A percentile compares a stretch with the other conserved stretches of the same genome.
These are phyloP conservation scores for Przewalskia tangutica DNA, from an alignment of 257 asterid genomes.

Conservation along the genomic window DNA sequence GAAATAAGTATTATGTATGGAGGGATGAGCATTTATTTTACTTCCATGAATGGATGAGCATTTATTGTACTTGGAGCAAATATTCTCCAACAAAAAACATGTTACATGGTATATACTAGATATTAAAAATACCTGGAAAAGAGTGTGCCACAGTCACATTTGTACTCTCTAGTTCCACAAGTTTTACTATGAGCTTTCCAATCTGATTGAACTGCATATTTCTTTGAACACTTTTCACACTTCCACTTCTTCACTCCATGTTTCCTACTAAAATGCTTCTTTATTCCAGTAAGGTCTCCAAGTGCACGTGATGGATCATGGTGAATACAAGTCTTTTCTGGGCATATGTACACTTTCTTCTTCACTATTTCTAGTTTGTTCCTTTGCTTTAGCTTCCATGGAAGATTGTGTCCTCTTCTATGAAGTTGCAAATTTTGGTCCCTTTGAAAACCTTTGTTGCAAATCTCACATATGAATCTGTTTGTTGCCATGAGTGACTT, in stretches of 20 bases:
- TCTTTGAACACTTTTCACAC: slow-evolving; percentile 86
- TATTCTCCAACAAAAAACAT: background rate
- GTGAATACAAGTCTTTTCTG: slow-evolving; percentile 81
- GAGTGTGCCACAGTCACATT: slow-evolving; percentile 93
- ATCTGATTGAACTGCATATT: slow-evolving; percentile 86
- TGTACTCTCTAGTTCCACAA: slow-evolving; percentile 93
- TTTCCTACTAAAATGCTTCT: slow-evolving; percentile 82
- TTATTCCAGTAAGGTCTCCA: slow-evolving; percentile 84
- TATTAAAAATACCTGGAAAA: slow-evolving; percentile 63
- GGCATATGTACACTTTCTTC: slow-evolving; percentile 83
- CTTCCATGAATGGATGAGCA: background rate
- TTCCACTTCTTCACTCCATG: slow-evolving; percentile 98
- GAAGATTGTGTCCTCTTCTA: slow-evolving; percentile 84
- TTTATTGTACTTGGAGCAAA: background rate
- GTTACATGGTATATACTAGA: background rate
- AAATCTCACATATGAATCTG: slow-evolving; percentile 81
- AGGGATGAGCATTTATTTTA: background rate
- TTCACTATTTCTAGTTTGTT: slow-evolving; percentile 40
- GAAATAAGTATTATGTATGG: background rate
- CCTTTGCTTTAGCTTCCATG: slow-evolving; percentile 91
- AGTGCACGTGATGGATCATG: slow-evolving; percentile 81
- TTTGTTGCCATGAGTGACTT: slow-evolving; percentile 83
- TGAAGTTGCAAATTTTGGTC: slow-evolving; percentile 94
- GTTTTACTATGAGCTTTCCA: slow-evolving; percentile 97
- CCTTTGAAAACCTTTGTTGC: slow-evolving; percentile 90